Evolutionary conservation across 805 yeast genomes (phyloP).

Genomic region (Scheffersomyces amazonensis): DNA sequence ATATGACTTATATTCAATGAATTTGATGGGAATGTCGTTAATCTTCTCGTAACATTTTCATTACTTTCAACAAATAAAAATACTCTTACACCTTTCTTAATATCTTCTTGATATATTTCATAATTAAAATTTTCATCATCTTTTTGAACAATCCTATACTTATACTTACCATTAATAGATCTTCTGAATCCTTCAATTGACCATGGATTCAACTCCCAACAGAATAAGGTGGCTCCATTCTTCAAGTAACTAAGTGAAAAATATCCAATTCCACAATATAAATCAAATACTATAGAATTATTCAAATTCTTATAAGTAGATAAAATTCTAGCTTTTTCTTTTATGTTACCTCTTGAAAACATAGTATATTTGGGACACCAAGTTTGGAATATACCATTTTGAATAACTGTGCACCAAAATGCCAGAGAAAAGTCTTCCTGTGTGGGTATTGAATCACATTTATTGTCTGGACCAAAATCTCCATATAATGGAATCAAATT

Average conservation of each 20-base stretch:
- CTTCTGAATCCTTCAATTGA: conserved; percentile 66
- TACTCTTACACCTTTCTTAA: conserved; percentile 22
- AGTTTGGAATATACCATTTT: conserved; percentile 71
- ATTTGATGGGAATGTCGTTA: conserved; percentile 14
- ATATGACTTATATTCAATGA: conserved; percentile 49
- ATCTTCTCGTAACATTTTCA: conserved; percentile 44
- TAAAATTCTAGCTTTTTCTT: conserved; percentile 70
- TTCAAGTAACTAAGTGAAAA: conserved; percentile 68
- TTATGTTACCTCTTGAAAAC: conserved; percentile 86
- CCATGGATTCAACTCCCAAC: conserved; percentile 90
- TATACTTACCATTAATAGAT: conserved; percentile 47
- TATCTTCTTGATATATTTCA: conserved; percentile 10
- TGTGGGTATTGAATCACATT: conserved; percentile 27
- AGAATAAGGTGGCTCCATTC: conserved; percentile 52
- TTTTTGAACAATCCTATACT: conserved; percentile 24
- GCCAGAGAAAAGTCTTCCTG: conserved; percentile 45
- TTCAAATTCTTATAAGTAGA: conserved; percentile 33
- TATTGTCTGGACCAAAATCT: conserved; percentile 50
- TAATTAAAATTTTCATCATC: conserved; percentile 28
- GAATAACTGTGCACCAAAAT: conserved; percentile 70
- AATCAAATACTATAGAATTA: conserved; percentile 53
- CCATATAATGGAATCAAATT: conserved; percentile 61
- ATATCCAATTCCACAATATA: conserved; percentile 86
- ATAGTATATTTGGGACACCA: conserved; percentile 87
- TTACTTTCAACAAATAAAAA: conserved; percentile 67